Evolutionary conservation across 2,329 filamentous ascomycete species (phyloP), one percentile per base, ranked within the genome.

Genomic region (Stromatinia cepivora): DNA sequence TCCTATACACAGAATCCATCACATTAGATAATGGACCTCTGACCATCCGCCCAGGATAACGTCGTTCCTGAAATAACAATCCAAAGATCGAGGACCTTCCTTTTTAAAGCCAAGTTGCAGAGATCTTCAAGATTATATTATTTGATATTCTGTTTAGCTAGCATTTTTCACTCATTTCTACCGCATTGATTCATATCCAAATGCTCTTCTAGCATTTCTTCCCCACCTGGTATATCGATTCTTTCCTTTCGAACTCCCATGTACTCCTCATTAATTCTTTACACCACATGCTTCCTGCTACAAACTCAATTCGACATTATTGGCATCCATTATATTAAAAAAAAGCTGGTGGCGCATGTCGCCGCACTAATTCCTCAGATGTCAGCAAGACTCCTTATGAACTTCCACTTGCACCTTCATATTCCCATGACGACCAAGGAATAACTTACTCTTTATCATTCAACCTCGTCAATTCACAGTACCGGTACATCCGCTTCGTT

Each of bases 381-480:
- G 20, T 63, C 50, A 63, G 59, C 46, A 36, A 36, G 13, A 13
- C 17, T 25, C 8, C 11, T 48, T 25, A 39, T 11, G 36, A 63
- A 13, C 45, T 25, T 58, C 13, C 9, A 39, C n/a, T 39, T 34
- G 22, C 56, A 39, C n/a, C n/a, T 42, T 4, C 36, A 17, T 13
- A 58, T 20, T 39, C 3, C n/a, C n/a, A 25, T 8, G 22, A 34
- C 31, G 34, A 4, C 28, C n/a, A 50, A 36, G 10, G 13, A 34
- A 36, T 20, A 63, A 63, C 59, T 25, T 63, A 63, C 59, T 50
- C 45, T 34, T 62, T 45, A 11, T 50, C 6, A 7, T 20, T 36
- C 31, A 50, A 20, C 11, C 17, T 22, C 22, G 56, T n/a, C 13
- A 20, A 13, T n/a, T 58, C 56, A 39, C n/a, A 42, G 9, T 39